These are phyloP conservation scores for Penicillium glabrum DNA, from an alignment of 2,329 filamentous ascomycete genomes.

Conservation along the genomic window DNA sequence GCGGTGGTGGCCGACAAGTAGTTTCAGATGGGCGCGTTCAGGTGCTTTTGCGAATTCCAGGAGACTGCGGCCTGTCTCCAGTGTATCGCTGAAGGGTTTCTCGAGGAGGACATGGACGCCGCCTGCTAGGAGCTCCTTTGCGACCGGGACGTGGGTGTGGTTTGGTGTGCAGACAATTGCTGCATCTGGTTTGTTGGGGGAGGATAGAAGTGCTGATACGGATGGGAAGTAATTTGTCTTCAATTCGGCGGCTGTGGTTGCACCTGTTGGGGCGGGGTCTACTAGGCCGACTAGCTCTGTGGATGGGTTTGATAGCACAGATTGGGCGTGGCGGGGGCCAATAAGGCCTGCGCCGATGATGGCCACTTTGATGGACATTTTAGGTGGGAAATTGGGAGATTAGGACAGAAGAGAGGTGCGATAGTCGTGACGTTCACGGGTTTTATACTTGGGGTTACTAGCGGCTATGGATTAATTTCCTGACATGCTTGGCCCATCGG, in stretches of 20 bases:
- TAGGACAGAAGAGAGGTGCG: neutral
- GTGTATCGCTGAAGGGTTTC: slow-evolving; percentile 53
- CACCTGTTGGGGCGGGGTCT: slow-evolving; percentile 45
- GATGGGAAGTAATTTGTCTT: slow-evolving; percentile 42
- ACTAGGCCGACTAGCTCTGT: slow-evolving; percentile 48
- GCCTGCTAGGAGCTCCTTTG: slow-evolving; percentile 48
- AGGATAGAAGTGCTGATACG: slow-evolving; percentile 46
- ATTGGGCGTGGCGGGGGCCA: slow-evolving; percentile 51
- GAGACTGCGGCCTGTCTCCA: slow-evolving; percentile 23
- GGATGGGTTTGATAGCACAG: slow-evolving; percentile 40
- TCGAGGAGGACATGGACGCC: slow-evolving; percentile 59
- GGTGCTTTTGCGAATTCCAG: slow-evolving; percentile 20
- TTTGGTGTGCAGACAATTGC: slow-evolving; percentile 63
- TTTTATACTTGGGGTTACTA: neutral
- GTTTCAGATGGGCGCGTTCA: slow-evolving; percentile 35
- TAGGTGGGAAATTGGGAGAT: neutral
- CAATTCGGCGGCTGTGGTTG: slow-evolving; percentile 36
- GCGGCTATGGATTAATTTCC: neutral
- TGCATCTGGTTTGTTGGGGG: slow-evolving; percentile 46
- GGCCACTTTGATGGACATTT: slow-evolving; percentile 38
- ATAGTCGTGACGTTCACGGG: neutral
- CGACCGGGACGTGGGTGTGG: slow-evolving; percentile 55
- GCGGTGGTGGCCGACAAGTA: slow-evolving; percentile 59
- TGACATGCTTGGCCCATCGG: neutral
- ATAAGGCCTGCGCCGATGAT: slow-evolving; percentile 52